Conservation (phyloP, 805 yeast species). For the Metschnikowia gelsemii region DNA sequence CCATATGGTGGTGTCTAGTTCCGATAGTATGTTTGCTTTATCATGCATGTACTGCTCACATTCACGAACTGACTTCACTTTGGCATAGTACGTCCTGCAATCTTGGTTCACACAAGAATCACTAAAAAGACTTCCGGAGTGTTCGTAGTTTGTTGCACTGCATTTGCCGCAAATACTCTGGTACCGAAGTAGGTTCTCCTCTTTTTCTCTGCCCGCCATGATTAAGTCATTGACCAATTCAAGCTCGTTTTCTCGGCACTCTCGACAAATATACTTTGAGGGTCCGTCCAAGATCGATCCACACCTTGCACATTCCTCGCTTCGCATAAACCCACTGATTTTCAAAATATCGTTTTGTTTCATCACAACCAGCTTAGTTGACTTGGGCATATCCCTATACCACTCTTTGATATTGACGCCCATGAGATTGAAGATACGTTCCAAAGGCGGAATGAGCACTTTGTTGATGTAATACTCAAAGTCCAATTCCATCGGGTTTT, state of each 20-base stretch:
- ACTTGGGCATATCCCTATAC: conserved; percentile 66
- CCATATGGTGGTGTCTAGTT: neutral
- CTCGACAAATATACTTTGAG: conserved; percentile 20
- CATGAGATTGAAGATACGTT: conserved; percentile 72
- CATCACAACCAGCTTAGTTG: conserved; percentile 13
- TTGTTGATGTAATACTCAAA: conserved; percentile 81
- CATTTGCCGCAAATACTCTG: conserved; percentile 24
- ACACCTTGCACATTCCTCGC: conserved; percentile 16
- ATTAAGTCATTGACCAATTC: conserved; percentile 33
- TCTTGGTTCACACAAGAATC: conserved; percentile 57
- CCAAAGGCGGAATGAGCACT: conserved; percentile 86
- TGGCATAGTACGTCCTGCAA: conserved; percentile 60
- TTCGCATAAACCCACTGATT: conserved; percentile 13
- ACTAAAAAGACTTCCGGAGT: conserved; percentile 12
- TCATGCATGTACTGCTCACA: conserved; percentile 12
- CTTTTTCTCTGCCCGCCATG: conserved; percentile 19
- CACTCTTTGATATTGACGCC: conserved; percentile 81
- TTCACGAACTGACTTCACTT: conserved; percentile 39
- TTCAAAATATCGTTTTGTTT: conserved; percentile 14
- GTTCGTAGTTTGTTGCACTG: conserved; percentile 20
- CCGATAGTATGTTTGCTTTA: conserved; percentile 2
- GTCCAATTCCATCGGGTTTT: conserved; percentile 55
- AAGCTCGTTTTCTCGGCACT: conserved; percentile 32
- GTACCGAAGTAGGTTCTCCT: conserved; percentile 14
- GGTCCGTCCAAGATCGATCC: conserved; percentile 11